Conservation (phyloP, 345 rosid genomes). For the Citrus australasica region DNA sequence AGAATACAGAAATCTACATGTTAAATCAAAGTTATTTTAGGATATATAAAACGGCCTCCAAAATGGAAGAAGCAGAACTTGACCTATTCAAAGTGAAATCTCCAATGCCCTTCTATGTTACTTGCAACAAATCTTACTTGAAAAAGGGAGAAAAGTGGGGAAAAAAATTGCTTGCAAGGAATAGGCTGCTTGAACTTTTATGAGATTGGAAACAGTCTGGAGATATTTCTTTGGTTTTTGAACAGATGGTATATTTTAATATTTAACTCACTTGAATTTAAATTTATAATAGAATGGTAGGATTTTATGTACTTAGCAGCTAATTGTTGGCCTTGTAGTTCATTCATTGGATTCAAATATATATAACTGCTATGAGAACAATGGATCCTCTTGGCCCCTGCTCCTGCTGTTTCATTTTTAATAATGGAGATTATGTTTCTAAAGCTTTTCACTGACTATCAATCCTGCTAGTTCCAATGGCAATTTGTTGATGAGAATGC, state of each 20-base stretch:
- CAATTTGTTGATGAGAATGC: slow-evolving; percentile 3
- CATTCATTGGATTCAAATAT: neutral
- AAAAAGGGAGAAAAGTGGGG: neutral
- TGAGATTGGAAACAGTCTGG: neutral
- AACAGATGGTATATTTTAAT: neutral
- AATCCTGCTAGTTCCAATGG: neutral
- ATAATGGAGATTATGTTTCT: neutral
- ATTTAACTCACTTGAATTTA: neutral
- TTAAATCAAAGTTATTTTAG: neutral
- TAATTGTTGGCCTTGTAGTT: neutral
- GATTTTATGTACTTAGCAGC: neutral
- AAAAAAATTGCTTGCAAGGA: neutral
- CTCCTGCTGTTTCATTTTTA: neutral
- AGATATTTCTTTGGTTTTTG: neutral
- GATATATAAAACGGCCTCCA: neutral
- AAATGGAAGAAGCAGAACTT: neutral
- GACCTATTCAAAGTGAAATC: neutral
- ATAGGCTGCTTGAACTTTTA: neutral
- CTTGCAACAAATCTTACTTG: neutral
- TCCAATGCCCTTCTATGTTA: neutral
- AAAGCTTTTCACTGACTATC: slow-evolving; percentile 1
- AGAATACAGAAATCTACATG: neutral
- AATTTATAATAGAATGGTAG: neutral
- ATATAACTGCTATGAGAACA: neutral
- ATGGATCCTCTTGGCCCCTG: neutral